Base-by-base conservation (phyloP, 371 early-diverging fungal genomes). In the Thermomucor indicae-seudaticae region DNA sequence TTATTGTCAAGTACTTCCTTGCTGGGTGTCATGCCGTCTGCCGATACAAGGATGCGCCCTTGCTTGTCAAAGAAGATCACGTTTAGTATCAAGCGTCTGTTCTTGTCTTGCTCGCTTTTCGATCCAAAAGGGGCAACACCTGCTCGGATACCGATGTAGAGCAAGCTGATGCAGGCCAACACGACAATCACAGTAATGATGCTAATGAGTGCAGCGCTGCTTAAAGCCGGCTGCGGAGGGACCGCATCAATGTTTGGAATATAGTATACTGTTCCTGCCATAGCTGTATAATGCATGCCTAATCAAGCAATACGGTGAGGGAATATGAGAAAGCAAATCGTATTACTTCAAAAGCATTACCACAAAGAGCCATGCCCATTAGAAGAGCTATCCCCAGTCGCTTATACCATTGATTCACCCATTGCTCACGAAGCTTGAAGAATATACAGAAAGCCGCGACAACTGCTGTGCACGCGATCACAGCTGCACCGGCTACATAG, bases 231-330 rank as follows among this genome's bases (percentile, higher is more conserved):
- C 4, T 49, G 53, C 11, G 71, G 65, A 19, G 70, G 67, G 11
- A 28, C 4, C 5, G 28, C 44, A 2, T 24, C 39, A 14, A 30
- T 41, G 7, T 51, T 47, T 2, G 56, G 49, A 7, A 53, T 38
- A 31, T 60, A 58, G 45, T 71, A 75, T 10, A 55, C 34, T 6
- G 71, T 75, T 6, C 75, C 75, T 5, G 53, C 60, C 48, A 75
- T 57, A 16, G 66, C 71, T 17, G 67, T 68, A 46, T 71, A 71
- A 45, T 75, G 75, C 75, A 75, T 75, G 11, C 75, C 75, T 54
- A 37, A 25, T 20, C 20, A 47, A 47, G 34, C 22, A 45, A 2
- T 17, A 29, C 38, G 12, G 23, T 19, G 23, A 39, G n/a, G 35
- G 8, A 30, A 24, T 14, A 52, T 10, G 4, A 25, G 32, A 25